Base-by-base conservation (phyloP, 169 alveolate genomes). In the Plasmodium vivax region DNA sequence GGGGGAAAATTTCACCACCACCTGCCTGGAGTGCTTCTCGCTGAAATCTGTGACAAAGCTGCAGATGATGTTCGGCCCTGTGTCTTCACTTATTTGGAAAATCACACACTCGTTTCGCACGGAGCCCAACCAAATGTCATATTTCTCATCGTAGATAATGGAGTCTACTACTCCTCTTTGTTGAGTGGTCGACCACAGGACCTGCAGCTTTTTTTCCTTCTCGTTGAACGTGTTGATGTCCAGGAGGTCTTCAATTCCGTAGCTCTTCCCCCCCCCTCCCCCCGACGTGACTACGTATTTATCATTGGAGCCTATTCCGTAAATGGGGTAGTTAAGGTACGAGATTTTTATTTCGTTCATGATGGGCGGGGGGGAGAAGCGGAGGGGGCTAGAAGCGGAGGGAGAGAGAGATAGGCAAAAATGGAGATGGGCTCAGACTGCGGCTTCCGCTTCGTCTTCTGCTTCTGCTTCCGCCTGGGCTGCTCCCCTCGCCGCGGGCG, bases 261-360 rank as follows among this genome's bases (percentile, higher is more conserved):
- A 96, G 47, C 80, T 95, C 74, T 95, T 91, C 3, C 98, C 98
- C 58, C 98, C 98, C 27, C 98, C 98, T 19, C 98, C 98, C 32
- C 98, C 98, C 32, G 98, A 96, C n/a, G 97, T 93, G 8, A 96
- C 97, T 43, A 96, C 84, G 74, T 94, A 95, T 5, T 93, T 82
- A 12, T 95, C 97, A 75, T 94, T 96, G 47, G 96, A 84, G 16
- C 96, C 96, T 34, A 96, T 79, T 94, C 95, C 95, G 51, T 91
- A 91, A 9, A 91, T 91, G 27, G 95, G 95, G 32, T 91, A 91
- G 58, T 91, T 91, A 14, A 91, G 74, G 75, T 91, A 91, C 6
- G 95, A 91, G 0, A 91, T 77, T 41, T 91, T 91, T 47, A 91
- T 72, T 82, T 79, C 95, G 81, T 82, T 82, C 95, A 91, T 91